Base-by-base conservation (phyloP, 148 eudicot species). In the Chenopodium album region DNA sequence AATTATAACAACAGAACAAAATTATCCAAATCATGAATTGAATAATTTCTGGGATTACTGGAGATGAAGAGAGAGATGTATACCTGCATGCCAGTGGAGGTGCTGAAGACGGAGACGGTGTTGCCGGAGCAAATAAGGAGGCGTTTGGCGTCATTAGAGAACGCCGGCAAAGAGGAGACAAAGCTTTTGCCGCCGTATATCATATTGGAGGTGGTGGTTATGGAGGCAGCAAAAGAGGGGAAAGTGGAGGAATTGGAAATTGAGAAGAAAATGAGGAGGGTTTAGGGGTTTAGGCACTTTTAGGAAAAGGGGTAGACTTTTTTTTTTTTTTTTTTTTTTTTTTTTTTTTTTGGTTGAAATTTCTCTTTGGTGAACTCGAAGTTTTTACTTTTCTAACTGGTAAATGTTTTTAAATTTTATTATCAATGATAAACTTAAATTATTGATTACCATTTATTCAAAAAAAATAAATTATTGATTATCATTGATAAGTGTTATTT, bases 1-100 rank as follows among this genome's bases (percentile, higher is more conserved):
- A 32, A 32, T 34, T 34, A 34, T 3, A 34, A 34, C 37, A 34
- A 34, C 37, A 3, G 4, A 34, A 76, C 22, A 29, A 70, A 71
- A 29, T 16, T 76, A 2, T 14, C 29, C 26, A 65, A n/a, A 20
- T 34, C 65, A 41, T 5, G 4, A 22, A 20, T 1, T 14, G 46
- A 37, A 8, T 46, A 7, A 32, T 8, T 7, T 1, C 14, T 50
- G 54, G 54, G 62, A 2, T 2, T 59, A 76, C 44, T 13, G 76
- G 37, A 6, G 14, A 7, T 22, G 56, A 29, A 23, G 17, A 80
- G 44, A 74, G 14, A 31, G 26, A 74, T 2, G 26, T 9, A 4
- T 80, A 94, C 98, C 93, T 79, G 93, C 84, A 95, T 82, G 71
- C 90, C 94, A 17, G 98, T 93, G 80, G 93, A 83, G 62, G 93